These are phyloP conservation scores for Corrigiola litoralis DNA, from an alignment of 179 eudicot genomes.

Conservation along the genomic window DNA sequence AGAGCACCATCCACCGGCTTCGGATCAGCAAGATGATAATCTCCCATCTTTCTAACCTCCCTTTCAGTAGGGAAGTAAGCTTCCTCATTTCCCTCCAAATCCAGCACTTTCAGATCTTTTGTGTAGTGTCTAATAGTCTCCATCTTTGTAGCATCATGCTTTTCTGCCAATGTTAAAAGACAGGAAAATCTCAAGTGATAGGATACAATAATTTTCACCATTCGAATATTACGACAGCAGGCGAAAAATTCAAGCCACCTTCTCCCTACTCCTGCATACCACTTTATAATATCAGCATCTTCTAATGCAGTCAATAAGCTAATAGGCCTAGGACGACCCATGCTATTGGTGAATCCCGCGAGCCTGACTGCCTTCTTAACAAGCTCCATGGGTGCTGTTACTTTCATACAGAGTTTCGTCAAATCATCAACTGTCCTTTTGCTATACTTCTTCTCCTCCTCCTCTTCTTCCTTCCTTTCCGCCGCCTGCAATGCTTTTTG, in stretches of 20 bases:
- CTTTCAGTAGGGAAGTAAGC: slow-evolving; percentile 68
- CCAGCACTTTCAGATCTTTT: slow-evolving; percentile 65
- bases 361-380: slow-evolving; percentile 63
- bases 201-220: slow-evolving; percentile 59
- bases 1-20: slow-evolving; percentile 82
- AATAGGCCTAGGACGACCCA: slow-evolving; percentile 98
- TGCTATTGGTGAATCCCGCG: slow-evolving; percentile 75
- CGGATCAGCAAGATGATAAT: slow-evolving; percentile 58
- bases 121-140: slow-evolving; percentile 78
- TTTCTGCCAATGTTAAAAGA: slow-evolving; percentile 78
- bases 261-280: slow-evolving; percentile 88
- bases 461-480: slow-evolving; percentile 52
- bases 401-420: slow-evolving; percentile 74
- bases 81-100: slow-evolving; percentile 48
- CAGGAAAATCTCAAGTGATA: slow-evolving; percentile 92
- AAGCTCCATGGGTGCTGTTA: slow-evolving; percentile 65
- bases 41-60: slow-evolving; percentile 76
- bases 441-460: slow-evolving; percentile 64
- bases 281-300: slow-evolving; percentile 73
- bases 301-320: slow-evolving; percentile 59
- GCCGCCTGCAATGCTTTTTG: slow-evolving; percentile 54
- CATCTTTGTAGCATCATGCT: slow-evolving; percentile 77
- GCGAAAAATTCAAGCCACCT: slow-evolving; percentile 85
- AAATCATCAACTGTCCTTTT: slow-evolving; percentile 69
- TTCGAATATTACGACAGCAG: slow-evolving; percentile 75